Percentiles rank a stretch among this genome's conserved stretches.
Conservation (phyloP, 805 yeast species). For the Saccharomyces paradoxus region DNA sequence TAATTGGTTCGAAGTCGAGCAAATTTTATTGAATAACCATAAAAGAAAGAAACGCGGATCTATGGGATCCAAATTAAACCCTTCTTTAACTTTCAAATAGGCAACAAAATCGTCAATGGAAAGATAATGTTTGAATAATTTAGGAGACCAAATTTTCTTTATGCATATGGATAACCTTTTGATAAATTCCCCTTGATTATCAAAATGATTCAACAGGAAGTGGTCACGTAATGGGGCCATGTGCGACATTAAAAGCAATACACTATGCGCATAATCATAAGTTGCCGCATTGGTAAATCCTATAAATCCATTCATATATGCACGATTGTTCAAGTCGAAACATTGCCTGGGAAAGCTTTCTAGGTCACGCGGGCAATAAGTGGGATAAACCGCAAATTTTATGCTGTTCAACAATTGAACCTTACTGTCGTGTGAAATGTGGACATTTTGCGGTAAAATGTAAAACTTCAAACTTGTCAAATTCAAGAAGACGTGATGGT, state of each 20-base stretch:
- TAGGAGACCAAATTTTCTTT: constrained; percentile 57
- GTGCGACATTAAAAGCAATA: constrained; percentile 51
- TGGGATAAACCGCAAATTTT: constrained; percentile 44
- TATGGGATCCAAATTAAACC: constrained; percentile 14
- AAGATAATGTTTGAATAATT: constrained; percentile 50
- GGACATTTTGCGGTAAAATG: constrained; percentile 49
- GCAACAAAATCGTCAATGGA: constrained; percentile 62
- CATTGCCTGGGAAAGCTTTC: constrained; percentile 27
- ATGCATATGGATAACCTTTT: constrained; percentile 39
- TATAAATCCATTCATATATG: constrained; percentile 54
- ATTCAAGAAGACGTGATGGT: constrained; percentile 58
- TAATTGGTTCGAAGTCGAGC: constrained; percentile 26
- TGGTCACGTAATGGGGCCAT: constrained; percentile 41
- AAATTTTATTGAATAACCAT: constrained; percentile 51
- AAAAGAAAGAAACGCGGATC: constrained; percentile 52
- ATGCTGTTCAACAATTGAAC: constrained; percentile 43
- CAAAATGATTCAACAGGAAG: constrained; percentile 28
- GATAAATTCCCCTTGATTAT: constrained; percentile 31
- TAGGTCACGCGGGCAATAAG: constrained; percentile 34
- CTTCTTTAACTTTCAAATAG: constrained; percentile 36
- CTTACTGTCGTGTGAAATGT: constrained; percentile 18
- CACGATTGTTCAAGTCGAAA: constrained; percentile 37
- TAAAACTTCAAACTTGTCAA: constrained; percentile 43
- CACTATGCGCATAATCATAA: constrained; percentile 48
- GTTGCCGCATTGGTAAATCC: constrained; percentile 47